Percentiles rank a stretch among this genome's conserved stretches.
phyloP scores from a whole-genome alignment of 2,329 filamentous ascomycete species.

The Berkeleyomyces rouxiae region DNA sequence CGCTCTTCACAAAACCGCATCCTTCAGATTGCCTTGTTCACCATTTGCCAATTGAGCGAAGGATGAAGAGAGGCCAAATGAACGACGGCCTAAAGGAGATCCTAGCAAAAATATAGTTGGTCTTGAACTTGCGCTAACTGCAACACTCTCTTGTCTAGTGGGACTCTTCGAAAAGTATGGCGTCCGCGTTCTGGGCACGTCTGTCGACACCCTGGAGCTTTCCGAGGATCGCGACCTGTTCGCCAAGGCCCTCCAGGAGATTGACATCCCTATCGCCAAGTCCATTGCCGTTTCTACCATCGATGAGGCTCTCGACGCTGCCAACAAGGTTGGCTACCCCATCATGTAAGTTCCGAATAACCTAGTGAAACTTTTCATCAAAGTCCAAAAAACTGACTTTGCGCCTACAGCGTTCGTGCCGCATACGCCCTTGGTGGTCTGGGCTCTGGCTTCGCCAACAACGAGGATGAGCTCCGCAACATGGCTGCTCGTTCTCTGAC shows the following conservation, averaged over 20 bases:
- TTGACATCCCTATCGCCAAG: conserved; percentile 92
- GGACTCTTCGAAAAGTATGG: conserved; percentile 90
- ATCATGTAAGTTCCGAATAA: conserved; percentile 43
- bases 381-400: not conserved
- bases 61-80: not conserved
- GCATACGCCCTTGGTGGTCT: conserved; percentile 93
- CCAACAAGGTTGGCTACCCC: conserved; percentile 76
- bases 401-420: conserved; percentile 48
- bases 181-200: conserved; percentile 89
- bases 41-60: not conserved
- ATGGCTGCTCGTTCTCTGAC: conserved; percentile 85
- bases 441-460: conserved; percentile 89
- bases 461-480: conserved; percentile 83
- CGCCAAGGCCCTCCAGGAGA: conserved; percentile 87
- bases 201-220: conserved; percentile 82
- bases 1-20: not conserved
- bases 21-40: not conserved
- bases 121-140: not conserved
- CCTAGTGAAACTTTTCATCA: not conserved
- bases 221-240: conserved; percentile 84
- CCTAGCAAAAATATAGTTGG: not conserved
- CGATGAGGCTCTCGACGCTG: conserved; percentile 81
- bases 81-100: not conserved
- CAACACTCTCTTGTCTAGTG: conserved; percentile 23
- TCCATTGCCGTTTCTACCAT: conserved; percentile 84